Evolutionary conservation across 495 filamentous ascomycete genomes (phyloP), one percentile per base, ranked within the genome.

Genomic region (Aspergillus avenaceus): DNA sequence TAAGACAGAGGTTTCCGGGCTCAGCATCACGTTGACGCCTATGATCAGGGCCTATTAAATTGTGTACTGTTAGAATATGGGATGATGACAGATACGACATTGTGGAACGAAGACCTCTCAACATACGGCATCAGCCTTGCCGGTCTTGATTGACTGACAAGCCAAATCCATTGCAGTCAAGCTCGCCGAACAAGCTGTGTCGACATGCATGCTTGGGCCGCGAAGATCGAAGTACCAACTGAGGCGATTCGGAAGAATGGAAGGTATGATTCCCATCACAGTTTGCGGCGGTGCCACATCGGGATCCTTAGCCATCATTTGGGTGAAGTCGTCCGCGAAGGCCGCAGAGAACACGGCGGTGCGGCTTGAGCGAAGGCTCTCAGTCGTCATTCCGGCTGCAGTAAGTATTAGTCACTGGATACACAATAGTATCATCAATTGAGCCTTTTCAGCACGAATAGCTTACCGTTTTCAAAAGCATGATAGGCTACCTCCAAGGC

Each of bases 401-500:
- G 31, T 31, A 23, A 27, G 24, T 9, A 31, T n/a, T 45, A 9
- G 40, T 22, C 8, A n/a, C n/a, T 22, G 21, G 16, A 2, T 42
- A 18, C 7, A 5, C 38, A n/a, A n/a, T 23, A 4, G 5, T 19
- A 11, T 47, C 12, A 14, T 19, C 18, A 13, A 23, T 36, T 9
- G 26, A 4, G 8, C 7, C 7, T 28, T 34, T 24, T 38, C 16
- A n/a, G n/a, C n/a, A n/a, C n/a, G n/a, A n/a, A n/a, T n/a, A n/a
- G n/a, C 53, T 49, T 42, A 41, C 56, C 60, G 16, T 74, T 76
- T 51, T 84, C 81, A 22, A 84, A 58, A 1, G 79, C 80, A 50
- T 77, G 75, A 52, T 81, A 84, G 5, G 77, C 70, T 7, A 72
- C 71, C 54, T 84, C 80, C 21, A 85, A 68, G 12, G 74, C 47